These are phyloP conservation scores for Blastobotrys elegans DNA, from an alignment of 1,139 yeast genomes.

Conservation along the genomic window DNA sequence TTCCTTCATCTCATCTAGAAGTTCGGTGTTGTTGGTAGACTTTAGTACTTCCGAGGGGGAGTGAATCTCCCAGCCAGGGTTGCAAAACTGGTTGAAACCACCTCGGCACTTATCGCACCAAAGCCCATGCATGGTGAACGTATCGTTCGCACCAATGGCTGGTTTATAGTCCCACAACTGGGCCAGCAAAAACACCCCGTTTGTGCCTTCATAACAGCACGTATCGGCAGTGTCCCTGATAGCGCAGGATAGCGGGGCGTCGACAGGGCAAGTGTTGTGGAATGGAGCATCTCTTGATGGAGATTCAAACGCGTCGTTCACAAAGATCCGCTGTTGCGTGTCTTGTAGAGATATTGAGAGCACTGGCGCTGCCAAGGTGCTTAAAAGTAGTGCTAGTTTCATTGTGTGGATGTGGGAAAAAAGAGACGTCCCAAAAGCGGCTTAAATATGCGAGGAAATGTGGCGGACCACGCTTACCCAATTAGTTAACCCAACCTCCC, in stretches of 20 bases:
- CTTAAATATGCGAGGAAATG: no score
- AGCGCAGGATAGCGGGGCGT: constrained; percentile 64
- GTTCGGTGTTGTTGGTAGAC: constrained; percentile 40
- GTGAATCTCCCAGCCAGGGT: constrained; percentile 50
- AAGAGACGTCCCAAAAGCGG: no score
- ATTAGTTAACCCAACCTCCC: no score
- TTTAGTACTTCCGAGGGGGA: constrained; percentile 52
- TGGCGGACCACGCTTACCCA: no score
- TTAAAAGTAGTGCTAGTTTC: neutral
- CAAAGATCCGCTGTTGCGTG: neutral
- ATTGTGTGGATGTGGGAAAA: neutral
- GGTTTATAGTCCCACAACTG: constrained; percentile 95
- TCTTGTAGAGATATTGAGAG: neutral
- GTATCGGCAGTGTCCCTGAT: constrained; percentile 35
- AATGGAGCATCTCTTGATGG: constrained; percentile 10
- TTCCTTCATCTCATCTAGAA: constrained; percentile 53
- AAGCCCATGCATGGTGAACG: constrained; percentile 79
- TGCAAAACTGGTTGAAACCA: constrained; percentile 71
- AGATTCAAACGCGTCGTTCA: constrained; percentile 3
- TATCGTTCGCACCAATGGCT: constrained; percentile 68
- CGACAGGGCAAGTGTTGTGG: constrained; percentile 50
- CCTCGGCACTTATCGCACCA: constrained; percentile 88
- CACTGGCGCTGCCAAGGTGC: neutral
- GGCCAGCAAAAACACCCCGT: constrained; percentile 78
- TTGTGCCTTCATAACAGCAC: constrained; percentile 88